Conservation (phyloP, 2,329 filamentous ascomycete species). For the Beauveria australis region DNA sequence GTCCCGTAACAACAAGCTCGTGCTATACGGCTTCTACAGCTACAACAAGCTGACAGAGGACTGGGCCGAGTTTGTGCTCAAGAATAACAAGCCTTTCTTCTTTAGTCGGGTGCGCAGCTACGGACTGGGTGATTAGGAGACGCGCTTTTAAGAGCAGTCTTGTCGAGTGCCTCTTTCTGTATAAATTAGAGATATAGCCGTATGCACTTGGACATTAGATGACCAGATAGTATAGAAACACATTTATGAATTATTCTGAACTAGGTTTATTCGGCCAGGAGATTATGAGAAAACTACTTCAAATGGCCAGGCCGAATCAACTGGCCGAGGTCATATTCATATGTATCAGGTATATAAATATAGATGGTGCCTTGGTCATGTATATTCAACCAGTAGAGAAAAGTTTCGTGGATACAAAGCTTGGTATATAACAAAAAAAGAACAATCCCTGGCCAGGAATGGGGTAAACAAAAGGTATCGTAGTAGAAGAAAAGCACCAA, state of each 20-base stretch:
- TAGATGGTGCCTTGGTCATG: not conserved
- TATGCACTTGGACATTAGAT: no score
- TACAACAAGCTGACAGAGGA: conserved; percentile 87
- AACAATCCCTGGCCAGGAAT: not conserved
- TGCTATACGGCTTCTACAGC: conserved; percentile 85
- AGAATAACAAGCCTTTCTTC: conserved; percentile 57
- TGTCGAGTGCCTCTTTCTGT: no score
- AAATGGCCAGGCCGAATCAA: not conserved
- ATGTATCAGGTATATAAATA: not conserved
- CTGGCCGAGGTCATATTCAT: not conserved
- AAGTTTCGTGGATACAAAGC: not conserved
- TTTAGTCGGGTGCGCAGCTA: conserved; percentile 61
- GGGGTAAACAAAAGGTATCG: not conserved
- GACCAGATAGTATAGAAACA: no score
- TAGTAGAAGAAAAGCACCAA: not conserved
- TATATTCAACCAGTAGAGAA: not conserved
- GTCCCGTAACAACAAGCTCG: conserved; percentile 74
- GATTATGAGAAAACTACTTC: not conserved
- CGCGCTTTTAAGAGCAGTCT: no score
- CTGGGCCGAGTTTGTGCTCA: conserved; percentile 69
- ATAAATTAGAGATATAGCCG: no score
- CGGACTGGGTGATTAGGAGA: conserved; percentile 30
- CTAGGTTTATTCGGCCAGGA: no score
- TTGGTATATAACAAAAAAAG: conserved; percentile 6
- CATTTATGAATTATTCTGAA: no score